A percentile compares a stretch with the other conserved stretches of the same genome.
phyloP scores from a whole-genome alignment of 805 yeast genomes.

The Saturnispora dispora region DNA sequence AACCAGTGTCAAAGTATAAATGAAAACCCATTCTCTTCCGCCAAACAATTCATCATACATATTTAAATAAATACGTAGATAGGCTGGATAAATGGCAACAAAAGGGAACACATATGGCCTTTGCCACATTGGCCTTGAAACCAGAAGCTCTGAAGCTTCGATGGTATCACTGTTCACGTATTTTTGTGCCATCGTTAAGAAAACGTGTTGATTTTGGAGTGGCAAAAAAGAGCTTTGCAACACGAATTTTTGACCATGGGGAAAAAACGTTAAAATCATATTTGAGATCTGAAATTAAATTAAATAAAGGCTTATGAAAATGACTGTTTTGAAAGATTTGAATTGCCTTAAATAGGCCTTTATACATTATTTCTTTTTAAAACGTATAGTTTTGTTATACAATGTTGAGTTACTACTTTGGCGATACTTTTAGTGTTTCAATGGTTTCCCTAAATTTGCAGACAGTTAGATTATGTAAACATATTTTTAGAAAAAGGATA shows the following conservation, averaged over 20 bases:
- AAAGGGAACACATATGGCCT: constrained; percentile 85
- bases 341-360: too few species aligned
- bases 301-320: too few species aligned
- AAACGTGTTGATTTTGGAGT: background rate
- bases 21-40: constrained; percentile 95
- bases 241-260: background rate
- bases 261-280: background rate
- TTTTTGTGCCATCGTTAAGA: constrained; percentile 18
- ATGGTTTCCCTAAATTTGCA: too few species aligned
- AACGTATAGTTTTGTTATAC: too few species aligned
- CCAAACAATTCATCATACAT: constrained; percentile 75
- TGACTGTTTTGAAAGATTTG: too few species aligned
- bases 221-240: background rate
- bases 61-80: constrained; percentile 50
- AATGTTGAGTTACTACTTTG: too few species aligned
- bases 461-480: too few species aligned
- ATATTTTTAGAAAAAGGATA: background rate
- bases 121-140: constrained; percentile 47
- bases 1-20: constrained; percentile 63
- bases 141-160: constrained; percentile 62
- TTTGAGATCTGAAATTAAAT: background rate
- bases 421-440: too few species aligned
- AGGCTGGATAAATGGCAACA: constrained; percentile 64
- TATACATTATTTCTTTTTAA: too few species aligned
- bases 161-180: constrained; percentile 68